These are phyloP conservation scores for Nyctanthes arbortristis DNA, from an alignment of 257 asterid genomes.

Conservation along the genomic window DNA sequence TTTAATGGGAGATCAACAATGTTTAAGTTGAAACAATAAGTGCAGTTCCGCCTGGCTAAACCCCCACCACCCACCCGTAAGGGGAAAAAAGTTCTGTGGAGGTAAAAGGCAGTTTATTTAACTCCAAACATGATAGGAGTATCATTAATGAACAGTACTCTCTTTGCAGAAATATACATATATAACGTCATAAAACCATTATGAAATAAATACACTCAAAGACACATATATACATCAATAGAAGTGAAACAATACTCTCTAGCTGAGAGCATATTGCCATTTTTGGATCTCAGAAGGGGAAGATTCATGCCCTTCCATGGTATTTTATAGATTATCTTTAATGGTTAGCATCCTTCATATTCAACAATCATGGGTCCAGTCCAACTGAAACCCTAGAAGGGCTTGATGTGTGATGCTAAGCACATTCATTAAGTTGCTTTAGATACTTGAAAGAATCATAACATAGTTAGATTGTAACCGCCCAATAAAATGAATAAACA, in stretches of 20 bases:
- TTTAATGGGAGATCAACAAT: too few species aligned
- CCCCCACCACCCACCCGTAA: too few species aligned
- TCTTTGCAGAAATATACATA: too few species aligned
- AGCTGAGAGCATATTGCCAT: background rate
- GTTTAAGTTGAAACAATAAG: too few species aligned
- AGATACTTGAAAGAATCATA: background rate
- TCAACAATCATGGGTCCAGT: background rate
- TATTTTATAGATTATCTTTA: background rate
- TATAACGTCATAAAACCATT: too few species aligned
- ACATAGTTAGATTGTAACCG: background rate
- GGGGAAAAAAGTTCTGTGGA: too few species aligned
- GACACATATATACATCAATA: background rate
- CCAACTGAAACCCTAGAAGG: background rate
- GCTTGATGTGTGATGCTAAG: background rate
- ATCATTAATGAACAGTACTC: too few species aligned
- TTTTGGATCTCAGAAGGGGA: background rate
- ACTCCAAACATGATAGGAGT: too few species aligned
- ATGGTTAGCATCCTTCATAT: background rate
- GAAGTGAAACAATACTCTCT: background rate
- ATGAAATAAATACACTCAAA: too few species aligned
- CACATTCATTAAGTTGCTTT: background rate
- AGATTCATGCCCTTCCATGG: background rate
- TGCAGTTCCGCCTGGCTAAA: too few species aligned
- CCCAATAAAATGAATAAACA: conserved; percentile 2
- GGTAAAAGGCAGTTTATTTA: too few species aligned